These are phyloP conservation scores for Flueggea neowawraea DNA, from an alignment of 441 rosid species.

Conservation along the genomic window DNA sequence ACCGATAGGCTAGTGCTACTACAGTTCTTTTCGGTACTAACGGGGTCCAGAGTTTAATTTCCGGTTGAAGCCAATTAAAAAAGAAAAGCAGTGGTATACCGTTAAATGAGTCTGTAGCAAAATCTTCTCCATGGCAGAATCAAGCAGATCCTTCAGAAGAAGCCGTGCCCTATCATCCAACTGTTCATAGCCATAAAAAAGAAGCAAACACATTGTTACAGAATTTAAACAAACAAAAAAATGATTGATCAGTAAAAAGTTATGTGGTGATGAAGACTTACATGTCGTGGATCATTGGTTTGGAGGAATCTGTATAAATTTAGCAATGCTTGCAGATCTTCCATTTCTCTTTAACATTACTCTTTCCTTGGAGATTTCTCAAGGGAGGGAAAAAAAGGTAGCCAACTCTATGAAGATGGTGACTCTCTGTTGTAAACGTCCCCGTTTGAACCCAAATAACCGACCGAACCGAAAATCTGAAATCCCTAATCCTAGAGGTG, in stretches of 20 bases:
- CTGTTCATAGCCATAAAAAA: slow-evolving; percentile 13
- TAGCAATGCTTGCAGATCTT: slow-evolving; percentile 34
- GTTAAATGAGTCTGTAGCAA: slow-evolving; percentile 15
- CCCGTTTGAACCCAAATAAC: too few species aligned
- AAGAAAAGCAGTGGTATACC: slow-evolving; percentile 13
- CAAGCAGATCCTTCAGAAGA: slow-evolving; percentile 37
- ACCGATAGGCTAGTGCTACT: too few species aligned
- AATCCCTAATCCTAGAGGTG: too few species aligned
- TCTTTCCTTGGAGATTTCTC: not conserved
- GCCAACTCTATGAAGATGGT: too few species aligned
- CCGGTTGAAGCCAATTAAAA: not conserved
- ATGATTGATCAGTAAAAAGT: not conserved
- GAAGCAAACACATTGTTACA: not conserved
- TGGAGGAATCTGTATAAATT: slow-evolving; percentile 31
- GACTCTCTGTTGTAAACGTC: too few species aligned
- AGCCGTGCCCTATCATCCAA: slow-evolving; percentile 27
- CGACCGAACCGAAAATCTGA: too few species aligned
- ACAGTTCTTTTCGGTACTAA: too few species aligned
- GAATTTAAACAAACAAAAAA: not conserved
- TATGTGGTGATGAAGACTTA: not conserved
- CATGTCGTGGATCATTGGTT: slow-evolving; percentile 1
- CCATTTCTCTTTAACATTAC: not conserved
- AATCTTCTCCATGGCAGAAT: slow-evolving; percentile 27
- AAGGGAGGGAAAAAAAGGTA: too few species aligned
- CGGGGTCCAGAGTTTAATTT: too few species aligned